Evolutionary conservation across 140 eudicot genomes (phyloP).

Genomic region (Senecio squalidus): DNA sequence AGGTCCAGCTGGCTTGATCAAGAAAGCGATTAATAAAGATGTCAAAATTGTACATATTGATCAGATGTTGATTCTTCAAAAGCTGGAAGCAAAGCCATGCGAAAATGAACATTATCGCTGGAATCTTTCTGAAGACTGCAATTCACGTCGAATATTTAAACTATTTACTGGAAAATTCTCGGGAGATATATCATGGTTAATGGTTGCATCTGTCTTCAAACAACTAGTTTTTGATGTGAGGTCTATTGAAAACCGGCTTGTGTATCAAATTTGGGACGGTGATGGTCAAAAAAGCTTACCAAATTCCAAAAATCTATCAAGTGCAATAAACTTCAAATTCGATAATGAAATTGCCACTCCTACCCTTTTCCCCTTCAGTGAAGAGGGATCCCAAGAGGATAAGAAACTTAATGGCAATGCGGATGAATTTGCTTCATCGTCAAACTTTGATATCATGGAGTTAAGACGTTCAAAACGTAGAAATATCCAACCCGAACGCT

Average conservation of each 20-base stretch:
- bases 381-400: constrained; percentile 17
- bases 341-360: constrained; percentile 55
- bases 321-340: constrained; percentile 53
- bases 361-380: constrained; percentile 32
- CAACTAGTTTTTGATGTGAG: constrained; percentile 62
- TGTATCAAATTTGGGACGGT: constrained; percentile 68
- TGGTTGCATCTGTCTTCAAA: constrained; percentile 69
- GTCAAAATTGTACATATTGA: constrained; percentile 42
- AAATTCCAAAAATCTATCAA: constrained; percentile 27
- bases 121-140: constrained; percentile 70
- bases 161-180: constrained; percentile 70
- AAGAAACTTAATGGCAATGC: constrained; percentile 15
- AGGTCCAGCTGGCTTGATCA: constrained; percentile 49
- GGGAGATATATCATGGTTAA: constrained; percentile 76
- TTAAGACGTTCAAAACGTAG: constrained; percentile 84
- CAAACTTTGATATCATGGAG: constrained; percentile 33
- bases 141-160: constrained; percentile 43
- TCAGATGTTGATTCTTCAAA: constrained; percentile 64
- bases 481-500: constrained; percentile 69
- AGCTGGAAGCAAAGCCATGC: constrained; percentile 60
- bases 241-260: constrained; percentile 50
- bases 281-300: constrained; percentile 20
- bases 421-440: constrained; percentile 30
- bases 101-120: constrained; percentile 76
- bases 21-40: constrained; percentile 50